Percentiles rank a stretch among this genome's conserved stretches.
These are phyloP conservation scores for Moesziomyces aphidis DNA, from an alignment of 1,284 basidiomycete genomes.

Conservation along the genomic window DNA sequence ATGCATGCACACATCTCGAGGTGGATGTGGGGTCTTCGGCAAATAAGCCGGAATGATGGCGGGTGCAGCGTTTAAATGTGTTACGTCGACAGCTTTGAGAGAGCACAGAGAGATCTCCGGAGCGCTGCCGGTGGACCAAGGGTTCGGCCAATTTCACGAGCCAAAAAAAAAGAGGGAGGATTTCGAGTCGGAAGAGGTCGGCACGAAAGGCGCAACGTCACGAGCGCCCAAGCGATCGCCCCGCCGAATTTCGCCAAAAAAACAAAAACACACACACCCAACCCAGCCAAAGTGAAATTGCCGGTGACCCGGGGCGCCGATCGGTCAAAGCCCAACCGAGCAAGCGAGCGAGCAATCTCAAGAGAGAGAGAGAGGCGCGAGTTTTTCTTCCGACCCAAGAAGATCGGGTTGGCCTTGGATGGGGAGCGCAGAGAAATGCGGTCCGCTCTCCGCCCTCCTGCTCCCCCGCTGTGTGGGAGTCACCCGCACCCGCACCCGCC, in stretches of 20 bases:
- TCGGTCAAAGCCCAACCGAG: too few species aligned
- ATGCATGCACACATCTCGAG: too few species aligned
- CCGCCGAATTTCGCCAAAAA: neutral
- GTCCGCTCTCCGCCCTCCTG: slow-evolving; percentile 13
- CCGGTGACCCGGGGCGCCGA: neutral
- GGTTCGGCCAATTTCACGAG: slow-evolving; percentile 6
- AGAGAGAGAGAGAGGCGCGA: neutral
- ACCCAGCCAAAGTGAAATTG: neutral
- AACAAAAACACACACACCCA: neutral
- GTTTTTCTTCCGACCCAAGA: neutral
- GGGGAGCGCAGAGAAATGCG: neutral
- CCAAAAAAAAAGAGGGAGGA: neutral
- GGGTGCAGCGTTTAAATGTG: neutral
- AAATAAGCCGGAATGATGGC: neutral
- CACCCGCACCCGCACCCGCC: slow-evolving; percentile 1
- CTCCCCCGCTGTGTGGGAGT: slow-evolving; percentile 2
- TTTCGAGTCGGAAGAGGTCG: slow-evolving; percentile 22
- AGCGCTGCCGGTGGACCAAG: neutral
- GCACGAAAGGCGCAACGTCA: slow-evolving; percentile 1
- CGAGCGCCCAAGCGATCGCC: too few species aligned
- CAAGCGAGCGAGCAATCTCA: neutral
- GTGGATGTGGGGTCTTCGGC: neutral
- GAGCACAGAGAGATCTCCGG: slow-evolving; percentile 3
- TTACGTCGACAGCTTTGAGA: neutral
- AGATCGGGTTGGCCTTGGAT: neutral